Evolutionary conservation across 2,329 filamentous ascomycete species (phyloP).

Genomic region (Pseudomassariella vexata): DNA sequence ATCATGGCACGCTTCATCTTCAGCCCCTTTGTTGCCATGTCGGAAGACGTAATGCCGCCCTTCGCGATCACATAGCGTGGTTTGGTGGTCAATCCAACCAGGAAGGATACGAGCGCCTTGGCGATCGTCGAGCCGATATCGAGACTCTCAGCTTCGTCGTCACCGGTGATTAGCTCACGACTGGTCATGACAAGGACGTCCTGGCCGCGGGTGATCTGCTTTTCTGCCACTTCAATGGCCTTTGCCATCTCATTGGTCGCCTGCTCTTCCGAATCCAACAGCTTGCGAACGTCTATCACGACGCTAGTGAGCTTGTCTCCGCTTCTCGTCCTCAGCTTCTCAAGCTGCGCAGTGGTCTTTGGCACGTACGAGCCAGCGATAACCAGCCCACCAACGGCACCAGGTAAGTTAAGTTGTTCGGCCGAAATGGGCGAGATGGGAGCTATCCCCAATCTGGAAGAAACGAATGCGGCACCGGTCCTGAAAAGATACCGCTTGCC

Average conservation of each 20-base stretch:
- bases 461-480: conserved; percentile 36
- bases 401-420: conserved; percentile 30
- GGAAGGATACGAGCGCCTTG: conserved; percentile 41
- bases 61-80: conserved; percentile 54
- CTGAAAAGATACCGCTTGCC: conserved; percentile 31
- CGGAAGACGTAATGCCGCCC: conserved; percentile 54
- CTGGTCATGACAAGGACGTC: conserved; percentile 57
- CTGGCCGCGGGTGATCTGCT: conserved; percentile 34
- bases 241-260: conserved; percentile 24
- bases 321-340: conserved; percentile 31
- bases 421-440: conserved; percentile 45
- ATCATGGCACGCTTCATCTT: conserved; percentile 47
- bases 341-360: conserved; percentile 51
- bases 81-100: conserved; percentile 37
- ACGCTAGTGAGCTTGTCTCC: conserved; percentile 36
- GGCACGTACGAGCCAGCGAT: conserved; percentile 54
- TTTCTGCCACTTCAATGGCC: conserved; percentile 27
- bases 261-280: conserved; percentile 32
- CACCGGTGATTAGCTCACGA: conserved; percentile 41
- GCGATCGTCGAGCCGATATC: conserved; percentile 50
- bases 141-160: conserved; percentile 43
- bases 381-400: conserved; percentile 40
- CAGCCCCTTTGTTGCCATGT: conserved; percentile 52
- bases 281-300: conserved; percentile 39
- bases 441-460: conserved; percentile 44